These are phyloP conservation scores for Kazachstania psychrophila DNA, from an alignment of 805 yeast genomes.

Conservation along the genomic window DNA sequence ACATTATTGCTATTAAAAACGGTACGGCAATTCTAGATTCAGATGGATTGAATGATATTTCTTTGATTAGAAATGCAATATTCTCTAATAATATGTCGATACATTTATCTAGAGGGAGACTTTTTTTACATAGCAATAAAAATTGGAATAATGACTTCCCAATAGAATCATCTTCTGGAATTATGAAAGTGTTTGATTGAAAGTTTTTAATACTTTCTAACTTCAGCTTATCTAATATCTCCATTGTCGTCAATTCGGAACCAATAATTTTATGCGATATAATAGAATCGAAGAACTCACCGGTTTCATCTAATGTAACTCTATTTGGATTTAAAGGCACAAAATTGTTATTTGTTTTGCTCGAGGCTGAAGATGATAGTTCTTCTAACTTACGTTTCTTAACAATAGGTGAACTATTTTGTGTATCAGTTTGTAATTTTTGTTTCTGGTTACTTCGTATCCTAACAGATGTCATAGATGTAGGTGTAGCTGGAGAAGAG, in stretches of 20 bases:
- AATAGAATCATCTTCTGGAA: conserved; percentile 17
- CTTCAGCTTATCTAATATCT: conserved; percentile 18
- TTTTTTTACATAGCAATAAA: conserved; percentile 12
- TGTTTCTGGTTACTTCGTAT: not conserved
- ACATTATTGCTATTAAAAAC: conserved; percentile 48
- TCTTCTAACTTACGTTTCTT: conserved; percentile 11
- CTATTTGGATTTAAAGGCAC: conserved; percentile 15
- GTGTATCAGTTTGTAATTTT: not conserved
- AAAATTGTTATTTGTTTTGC: conserved; percentile 3
- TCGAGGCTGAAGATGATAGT: not conserved
- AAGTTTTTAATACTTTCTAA: conserved; percentile 13
- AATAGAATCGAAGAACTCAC: conserved; percentile 19
- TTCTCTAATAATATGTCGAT: conserved; percentile 20
- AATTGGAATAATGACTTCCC: conserved; percentile 17
- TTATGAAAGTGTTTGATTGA: conserved; percentile 9
- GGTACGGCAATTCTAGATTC: conserved; percentile 38
- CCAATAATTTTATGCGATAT: conserved; percentile 20
- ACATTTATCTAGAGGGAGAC: conserved; percentile 17
- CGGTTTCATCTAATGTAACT: conserved; percentile 18
- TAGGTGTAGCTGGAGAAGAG: conserved; percentile 5
- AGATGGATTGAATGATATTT: conserved; percentile 16
- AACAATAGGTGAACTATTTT: conserved; percentile 6
- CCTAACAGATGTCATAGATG: not conserved
- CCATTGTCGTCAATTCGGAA: conserved; percentile 20
- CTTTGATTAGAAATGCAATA: conserved; percentile 23